phyloP scores from a whole-genome alignment of 2,329 filamentous ascomycete species.

The Ustulina deusta region DNA sequence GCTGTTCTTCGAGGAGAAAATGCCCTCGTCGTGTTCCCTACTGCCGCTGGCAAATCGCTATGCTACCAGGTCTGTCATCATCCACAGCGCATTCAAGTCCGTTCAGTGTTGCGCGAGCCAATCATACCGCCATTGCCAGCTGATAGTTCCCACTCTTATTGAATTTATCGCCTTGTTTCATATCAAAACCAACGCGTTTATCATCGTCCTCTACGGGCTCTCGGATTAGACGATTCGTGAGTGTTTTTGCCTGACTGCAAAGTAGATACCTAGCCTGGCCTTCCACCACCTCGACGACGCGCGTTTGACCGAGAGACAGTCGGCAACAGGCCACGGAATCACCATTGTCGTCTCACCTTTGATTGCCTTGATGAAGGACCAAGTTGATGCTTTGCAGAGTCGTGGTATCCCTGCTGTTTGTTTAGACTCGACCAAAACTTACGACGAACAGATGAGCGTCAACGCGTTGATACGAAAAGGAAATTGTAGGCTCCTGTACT shows the following conservation, averaged over 20 bases:
- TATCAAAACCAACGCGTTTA: neutral
- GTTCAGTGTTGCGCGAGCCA: neutral
- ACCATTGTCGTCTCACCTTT: conserved; percentile 68
- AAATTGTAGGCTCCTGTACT: conserved; percentile 66
- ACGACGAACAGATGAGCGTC: conserved; percentile 58
- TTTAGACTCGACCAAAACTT: conserved; percentile 67
- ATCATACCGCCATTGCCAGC: too few relatives aligned
- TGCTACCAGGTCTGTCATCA: conserved; percentile 58
- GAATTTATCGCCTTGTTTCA: neutral
- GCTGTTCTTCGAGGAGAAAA: conserved; percentile 56
- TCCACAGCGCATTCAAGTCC: neutral
- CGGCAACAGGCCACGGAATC: conserved; percentile 57
- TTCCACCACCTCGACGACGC: conserved; percentile 58
- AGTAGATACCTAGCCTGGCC: conserved; percentile 60
- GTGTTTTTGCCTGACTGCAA: conserved; percentile 5
- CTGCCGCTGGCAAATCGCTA: conserved; percentile 63
- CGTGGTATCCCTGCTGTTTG: conserved; percentile 65
- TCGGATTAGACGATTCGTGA: neutral
- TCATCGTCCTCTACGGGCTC: neutral
- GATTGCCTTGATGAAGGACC: conserved; percentile 71
- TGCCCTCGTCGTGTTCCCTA: conserved; percentile 60
- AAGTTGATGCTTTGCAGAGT: conserved; percentile 65
- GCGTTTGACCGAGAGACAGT: conserved; percentile 23
- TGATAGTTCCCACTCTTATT: neutral
- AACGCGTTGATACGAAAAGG: conserved; percentile 57